A percentile compares a stretch with the other conserved stretches of the same genome.
Conservation (phyloP, 257 asterid genomes). For the Henckelia pumila region DNA sequence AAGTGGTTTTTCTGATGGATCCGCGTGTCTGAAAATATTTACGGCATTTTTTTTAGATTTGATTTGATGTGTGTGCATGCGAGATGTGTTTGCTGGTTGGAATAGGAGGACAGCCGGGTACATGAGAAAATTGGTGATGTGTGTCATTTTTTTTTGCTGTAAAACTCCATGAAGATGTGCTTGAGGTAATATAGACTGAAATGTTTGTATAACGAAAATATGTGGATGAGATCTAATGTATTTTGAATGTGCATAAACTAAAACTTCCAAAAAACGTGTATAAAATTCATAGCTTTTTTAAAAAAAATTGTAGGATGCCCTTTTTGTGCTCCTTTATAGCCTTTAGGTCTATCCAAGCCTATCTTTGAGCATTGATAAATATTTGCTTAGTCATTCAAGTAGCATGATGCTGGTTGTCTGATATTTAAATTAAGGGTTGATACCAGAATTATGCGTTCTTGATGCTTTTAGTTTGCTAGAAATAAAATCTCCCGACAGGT, state of each 20-base stretch:
- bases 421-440: background rate
- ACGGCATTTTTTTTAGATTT: slow-evolving; percentile 3
- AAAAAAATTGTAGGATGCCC: background rate
- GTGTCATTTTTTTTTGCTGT: background rate
- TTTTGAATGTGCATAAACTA: background rate
- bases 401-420: background rate
- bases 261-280: background rate
- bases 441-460: background rate
- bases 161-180: background rate
- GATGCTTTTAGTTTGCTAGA: background rate
- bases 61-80: background rate
- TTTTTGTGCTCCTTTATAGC: background rate
- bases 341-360: background rate
- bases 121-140: background rate
- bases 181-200: background rate
- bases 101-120: background rate
- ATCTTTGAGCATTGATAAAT: background rate
- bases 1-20: slow-evolving; percentile 23
- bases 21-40: slow-evolving; percentile 12
- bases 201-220: too few relatives aligned
- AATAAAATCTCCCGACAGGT: background rate
- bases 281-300: background rate
- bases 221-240: background rate
- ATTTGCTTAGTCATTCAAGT: background rate
- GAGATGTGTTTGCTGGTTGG: background rate